phyloP scores from a whole-genome alignment of 2,329 filamentous ascomycete genomes.

The Scedosporium apiospermum region DNA sequence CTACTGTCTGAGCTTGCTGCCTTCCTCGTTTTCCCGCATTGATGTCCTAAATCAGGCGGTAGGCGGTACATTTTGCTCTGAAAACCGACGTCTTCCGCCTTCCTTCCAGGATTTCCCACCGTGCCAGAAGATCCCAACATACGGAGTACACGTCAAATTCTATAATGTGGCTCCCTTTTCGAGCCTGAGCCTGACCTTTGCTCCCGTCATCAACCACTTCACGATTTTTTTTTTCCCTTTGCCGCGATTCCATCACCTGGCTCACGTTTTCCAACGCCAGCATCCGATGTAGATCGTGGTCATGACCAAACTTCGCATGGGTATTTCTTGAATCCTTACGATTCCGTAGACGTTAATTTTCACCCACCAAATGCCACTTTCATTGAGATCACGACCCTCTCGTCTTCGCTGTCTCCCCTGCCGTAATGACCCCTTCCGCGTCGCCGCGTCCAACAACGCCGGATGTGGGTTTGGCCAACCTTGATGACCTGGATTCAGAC shows the following conservation, averaged over 20 bases:
- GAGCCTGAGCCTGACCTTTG: conserved; percentile 2
- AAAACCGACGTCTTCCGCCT: no score
- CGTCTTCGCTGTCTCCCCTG: conserved; percentile 31
- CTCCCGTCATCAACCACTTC: conserved; percentile 6
- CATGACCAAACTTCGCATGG: conserved; percentile 44
- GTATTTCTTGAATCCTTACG: conserved; percentile 33
- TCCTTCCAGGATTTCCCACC: background rate
- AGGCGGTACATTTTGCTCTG: no score
- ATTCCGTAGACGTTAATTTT: conserved; percentile 48
- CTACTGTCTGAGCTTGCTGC: background rate
- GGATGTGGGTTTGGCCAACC: conserved; percentile 23
- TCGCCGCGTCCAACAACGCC: conserved; percentile 33
- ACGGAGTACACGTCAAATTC: conserved; percentile 7
- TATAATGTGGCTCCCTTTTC: background rate
- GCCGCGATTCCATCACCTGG: conserved; percentile 1
- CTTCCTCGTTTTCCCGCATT: background rate
- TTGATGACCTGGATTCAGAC: conserved; percentile 11
- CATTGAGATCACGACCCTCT: conserved; percentile 43
- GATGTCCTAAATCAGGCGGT: background rate
- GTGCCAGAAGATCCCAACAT: background rate
- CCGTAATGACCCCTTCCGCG: conserved; percentile 53
- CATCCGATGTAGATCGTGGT: conserved; percentile 30
- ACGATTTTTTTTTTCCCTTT: conserved; percentile 9
- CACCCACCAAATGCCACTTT: conserved; percentile 46
- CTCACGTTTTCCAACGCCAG: conserved; percentile 7